Evolutionary conservation across 495 filamentous ascomycete genomes (phyloP), one percentile per base, ranked within the genome.

Genomic region (Penicillium malachiteum): DNA sequence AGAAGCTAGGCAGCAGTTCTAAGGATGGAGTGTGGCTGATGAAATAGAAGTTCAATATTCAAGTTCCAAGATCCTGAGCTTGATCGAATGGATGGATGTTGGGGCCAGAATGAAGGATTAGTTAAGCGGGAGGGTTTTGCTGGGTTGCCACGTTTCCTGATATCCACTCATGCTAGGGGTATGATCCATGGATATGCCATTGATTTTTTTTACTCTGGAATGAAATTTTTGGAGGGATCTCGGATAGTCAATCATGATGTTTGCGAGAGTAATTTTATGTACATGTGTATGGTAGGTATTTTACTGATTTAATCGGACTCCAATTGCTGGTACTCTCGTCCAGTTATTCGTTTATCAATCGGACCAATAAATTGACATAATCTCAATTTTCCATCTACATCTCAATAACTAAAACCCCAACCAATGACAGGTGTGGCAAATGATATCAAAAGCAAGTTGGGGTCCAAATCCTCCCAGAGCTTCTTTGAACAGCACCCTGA

Each of bases 1-100:
- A 16, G 32, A 44, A 38, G 48, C n/a, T 43, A 53, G 50, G 44
- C 50, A 49, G 38, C 56, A 58, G 43, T 30, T 13, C 9, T 37
- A 5, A 37, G 12, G 34, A 37, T 10, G 34, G 34, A 5, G 9
- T 37, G 34, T 37, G 34, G 34, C 34, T 37, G 34, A 26, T 26
- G 21, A 26, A 26, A 26, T 4, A 26, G 21, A 4, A 26, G 21
- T 26, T 26, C 21, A 26, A 26, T 26, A 4, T 26, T 26, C 21
- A 26, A 26, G 21, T 26, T 26, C 21, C 21, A 26, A 26, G 21
- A 26, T 26, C 4, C 4, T 26, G 21, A 26, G 21, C 21, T 26
- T 26, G 21, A 26, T 26, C 21, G 1, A 2, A 26, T 26, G 21
- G 21, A 26, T 26, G n/a, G n/a, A n/a, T n/a, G n/a, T n/a, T 4